Percentiles rank a stretch among this genome's conserved stretches.
Conservation (phyloP, 2,329 filamentous ascomycete genomes). For the Neonectria magnoliae region DNA sequence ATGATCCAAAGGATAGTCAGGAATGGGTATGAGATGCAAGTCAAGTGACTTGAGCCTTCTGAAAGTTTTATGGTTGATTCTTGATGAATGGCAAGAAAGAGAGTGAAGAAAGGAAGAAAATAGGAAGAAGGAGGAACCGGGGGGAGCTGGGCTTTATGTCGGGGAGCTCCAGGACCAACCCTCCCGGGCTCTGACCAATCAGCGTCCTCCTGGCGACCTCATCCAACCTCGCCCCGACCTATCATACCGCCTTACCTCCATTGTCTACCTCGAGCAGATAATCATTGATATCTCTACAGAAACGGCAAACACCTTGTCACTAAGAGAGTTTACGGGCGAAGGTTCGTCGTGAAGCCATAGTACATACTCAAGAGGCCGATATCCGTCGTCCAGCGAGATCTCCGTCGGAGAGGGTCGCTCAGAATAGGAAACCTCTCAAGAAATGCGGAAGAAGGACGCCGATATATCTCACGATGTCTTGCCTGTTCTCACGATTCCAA, state of each 20-base stretch:
- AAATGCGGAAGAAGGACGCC: background rate
- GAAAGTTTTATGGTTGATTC: slow-evolving; percentile 15
- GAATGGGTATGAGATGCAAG: slow-evolving; percentile 31
- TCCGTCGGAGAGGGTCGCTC: background rate
- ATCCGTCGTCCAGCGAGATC: background rate
- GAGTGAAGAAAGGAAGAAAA: slow-evolving; percentile 33
- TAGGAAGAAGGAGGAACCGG: slow-evolving; percentile 25
- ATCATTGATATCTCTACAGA: background rate
- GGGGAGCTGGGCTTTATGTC: slow-evolving; percentile 38
- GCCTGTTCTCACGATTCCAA: background rate
- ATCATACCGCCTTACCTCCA: slow-evolving; percentile 15
- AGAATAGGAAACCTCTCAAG: too few relatives aligned
- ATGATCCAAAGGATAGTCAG: slow-evolving; percentile 12
- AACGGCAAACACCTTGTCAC: background rate
- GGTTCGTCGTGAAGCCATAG: background rate
- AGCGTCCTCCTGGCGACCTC: slow-evolving; percentile 29
- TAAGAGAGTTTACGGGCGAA: background rate
- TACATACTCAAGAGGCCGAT: background rate
- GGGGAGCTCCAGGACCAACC: slow-evolving; percentile 12
- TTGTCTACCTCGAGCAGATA: background rate
- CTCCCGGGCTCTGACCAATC: slow-evolving; percentile 35
- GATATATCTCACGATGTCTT: too few relatives aligned
- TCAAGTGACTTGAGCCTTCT: slow-evolving; percentile 11
- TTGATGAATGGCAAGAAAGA: slow-evolving; percentile 29
- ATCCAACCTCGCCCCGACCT: slow-evolving; percentile 36